Evolutionary conservation across 2,329 filamentous ascomycete genomes (phyloP).

Genomic region (Colletotrichum spaethianum): DNA sequence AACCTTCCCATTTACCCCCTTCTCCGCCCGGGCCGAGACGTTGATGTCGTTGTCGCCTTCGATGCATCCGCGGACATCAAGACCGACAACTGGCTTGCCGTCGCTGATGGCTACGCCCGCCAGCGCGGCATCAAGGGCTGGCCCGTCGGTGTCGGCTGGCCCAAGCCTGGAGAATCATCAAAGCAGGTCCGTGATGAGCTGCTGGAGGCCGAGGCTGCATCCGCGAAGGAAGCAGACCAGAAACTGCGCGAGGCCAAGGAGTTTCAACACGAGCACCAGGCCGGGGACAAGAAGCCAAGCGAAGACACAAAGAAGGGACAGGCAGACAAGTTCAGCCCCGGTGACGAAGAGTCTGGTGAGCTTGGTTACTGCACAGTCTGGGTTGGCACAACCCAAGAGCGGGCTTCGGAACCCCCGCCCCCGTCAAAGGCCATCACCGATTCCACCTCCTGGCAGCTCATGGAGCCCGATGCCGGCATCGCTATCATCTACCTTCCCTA

Average conservation of each 20-base stretch:
- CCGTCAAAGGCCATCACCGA: constrained; percentile 71
- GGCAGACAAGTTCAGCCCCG: constrained; percentile 56
- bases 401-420: constrained; percentile 68
- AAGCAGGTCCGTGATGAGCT: constrained; percentile 76
- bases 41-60: constrained; percentile 93
- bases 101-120: constrained; percentile 91
- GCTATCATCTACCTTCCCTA: constrained; percentile 93
- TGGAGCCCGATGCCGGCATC: constrained; percentile 85
- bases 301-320: constrained; percentile 47
- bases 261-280: constrained; percentile 53
- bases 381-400: constrained; percentile 88
- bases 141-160: constrained; percentile 97
- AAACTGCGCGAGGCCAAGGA: constrained; percentile 74
- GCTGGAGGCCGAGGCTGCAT: constrained; percentile 75
- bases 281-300: constrained; percentile 45
- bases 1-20: constrained; percentile 97
- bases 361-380: constrained; percentile 95
- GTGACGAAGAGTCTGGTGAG: constrained; percentile 67
- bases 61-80: constrained; percentile 95
- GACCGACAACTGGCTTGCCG: constrained; percentile 95
- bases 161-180: constrained; percentile 71
- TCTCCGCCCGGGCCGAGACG: constrained; percentile 86
- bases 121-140: constrained; percentile 94
- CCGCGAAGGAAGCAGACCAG: constrained; percentile 70
- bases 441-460: constrained; percentile 77